Evolutionary conservation across 2,329 filamentous ascomycete genomes (phyloP), one percentile per base, ranked within the genome.

Genomic region (Aurifilum marmelostoma): DNA sequence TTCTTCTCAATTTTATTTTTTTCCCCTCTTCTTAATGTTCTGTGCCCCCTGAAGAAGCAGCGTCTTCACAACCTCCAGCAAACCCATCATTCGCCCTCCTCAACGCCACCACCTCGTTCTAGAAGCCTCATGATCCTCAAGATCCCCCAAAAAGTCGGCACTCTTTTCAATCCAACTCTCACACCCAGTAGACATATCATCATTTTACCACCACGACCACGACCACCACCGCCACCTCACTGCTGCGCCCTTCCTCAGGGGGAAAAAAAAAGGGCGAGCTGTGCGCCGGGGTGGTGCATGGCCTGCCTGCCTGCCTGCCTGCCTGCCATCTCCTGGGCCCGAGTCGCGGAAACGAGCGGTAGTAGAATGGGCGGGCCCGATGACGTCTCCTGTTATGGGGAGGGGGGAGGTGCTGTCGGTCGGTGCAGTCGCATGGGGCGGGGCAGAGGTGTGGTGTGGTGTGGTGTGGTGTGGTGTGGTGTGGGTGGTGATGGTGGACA

Each of bases 311-410:
- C n/a, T n/a, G n/a, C n/a, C 34, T 41, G 14, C 63, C 21, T 41
- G 18, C 59, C 63, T 3, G 4, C 7, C 34, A 47, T 7, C 29
- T 65, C 32, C 27, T n/a, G 34, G 4, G 34, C 34, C n/a, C 34
- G 34, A 34, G 34, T 34, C 34, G 34, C 34, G 34, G 34, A 34
- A 34, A 8, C n/a, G 34, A 34, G 34, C 34, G 34, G 34, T 34
- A 34, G 34, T 34, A 34, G 34, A n/a, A n/a, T 66, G 60, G 11
- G 52, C 37, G 27, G 47, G 8, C 5, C 56, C 39, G 6, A 32
- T 58, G 18, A 66, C 18, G 54, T 47, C 32, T n/a, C 52, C 24
- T 18, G 54, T 66, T 3, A 50, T 59, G 18, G 64, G 52, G 37
- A 66, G 54, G 12, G 37, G 54, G 7, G 54, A n/a, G n/a, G n/a